These are phyloP conservation scores for sunflower (Helianthus annuus) DNA, from an alignment of 129 eudicot species.

Conservation along the genomic window DNA sequence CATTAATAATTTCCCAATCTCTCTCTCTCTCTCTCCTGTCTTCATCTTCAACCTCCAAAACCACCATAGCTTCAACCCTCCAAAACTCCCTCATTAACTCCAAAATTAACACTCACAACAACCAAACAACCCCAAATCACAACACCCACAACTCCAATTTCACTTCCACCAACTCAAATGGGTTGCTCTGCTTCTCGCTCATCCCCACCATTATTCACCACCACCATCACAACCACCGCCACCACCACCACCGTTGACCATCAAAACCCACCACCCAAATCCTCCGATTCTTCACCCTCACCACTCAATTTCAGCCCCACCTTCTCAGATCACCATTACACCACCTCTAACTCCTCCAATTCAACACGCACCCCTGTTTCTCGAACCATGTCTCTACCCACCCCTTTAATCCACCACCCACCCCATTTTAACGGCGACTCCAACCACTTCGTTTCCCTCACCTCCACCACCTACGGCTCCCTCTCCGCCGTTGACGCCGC, in stretches of 20 bases:
- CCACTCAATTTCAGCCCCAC: slow-evolving; percentile 39
- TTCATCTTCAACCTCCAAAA: slow-evolving; percentile 21
- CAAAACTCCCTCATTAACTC: neutral
- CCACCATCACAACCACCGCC: slow-evolving; percentile 31
- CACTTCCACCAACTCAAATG: slow-evolving; percentile 31
- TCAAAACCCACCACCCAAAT: slow-evolving; percentile 43
- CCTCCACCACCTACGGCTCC: slow-evolving; percentile 92
- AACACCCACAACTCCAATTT: slow-evolving; percentile 2
- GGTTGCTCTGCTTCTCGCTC: slow-evolving; percentile 93
- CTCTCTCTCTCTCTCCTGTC: slow-evolving; percentile 17
- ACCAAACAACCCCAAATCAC: neutral
- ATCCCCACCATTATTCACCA: slow-evolving; percentile 32
- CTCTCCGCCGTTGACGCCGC: slow-evolving; percentile 43
- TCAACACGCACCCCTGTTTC: slow-evolving; percentile 67
- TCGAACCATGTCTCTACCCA: slow-evolving; percentile 68
- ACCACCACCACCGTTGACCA: slow-evolving; percentile 20
- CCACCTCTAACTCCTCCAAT: slow-evolving; percentile 37
- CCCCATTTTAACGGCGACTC: slow-evolving; percentile 76
- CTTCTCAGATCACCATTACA: slow-evolving; percentile 38
- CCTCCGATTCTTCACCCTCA: slow-evolving; percentile 49
- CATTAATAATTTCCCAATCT: slow-evolving; percentile 19
- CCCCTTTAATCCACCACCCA: slow-evolving; percentile 85
- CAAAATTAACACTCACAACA: neutral
- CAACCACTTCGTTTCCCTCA: slow-evolving; percentile 81
- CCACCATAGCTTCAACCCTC: slow-evolving; percentile 12